These are phyloP conservation scores for Schizophyllum amplum DNA, from an alignment of 1,284 basidiomycete genomes.

Conservation along the genomic window DNA sequence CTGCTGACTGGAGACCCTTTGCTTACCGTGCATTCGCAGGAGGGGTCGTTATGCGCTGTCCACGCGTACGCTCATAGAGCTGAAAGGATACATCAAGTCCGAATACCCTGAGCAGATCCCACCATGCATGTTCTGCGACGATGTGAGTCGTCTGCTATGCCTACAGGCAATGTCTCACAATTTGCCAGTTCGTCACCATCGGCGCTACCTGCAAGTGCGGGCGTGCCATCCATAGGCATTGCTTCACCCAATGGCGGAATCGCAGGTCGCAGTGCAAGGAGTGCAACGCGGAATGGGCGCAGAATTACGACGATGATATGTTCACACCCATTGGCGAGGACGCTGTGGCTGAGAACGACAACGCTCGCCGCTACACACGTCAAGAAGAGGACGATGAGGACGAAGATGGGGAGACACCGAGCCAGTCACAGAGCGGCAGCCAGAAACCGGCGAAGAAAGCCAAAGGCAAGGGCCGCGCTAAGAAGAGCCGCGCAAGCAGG, in stretches of 20 bases:
- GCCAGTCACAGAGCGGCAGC: not conserved
- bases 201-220: conserved; percentile 70
- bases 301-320: conserved; percentile 29
- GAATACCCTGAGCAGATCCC: conserved; percentile 66
- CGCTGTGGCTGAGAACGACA: conserved; percentile 51
- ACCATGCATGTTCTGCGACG: conserved; percentile 70
- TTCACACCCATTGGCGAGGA: conserved; percentile 55
- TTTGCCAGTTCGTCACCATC: conserved; percentile 49
- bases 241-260: conserved; percentile 42
- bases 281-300: conserved; percentile 53
- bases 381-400: conserved; percentile 35
- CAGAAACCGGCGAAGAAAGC: conserved; percentile 19
- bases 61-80: conserved; percentile 66
- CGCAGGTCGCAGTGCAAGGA: conserved; percentile 42
- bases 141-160: conserved; percentile 33
- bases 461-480: conserved; percentile 20
- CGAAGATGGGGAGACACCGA: conserved; percentile 24
- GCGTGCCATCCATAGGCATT: conserved; percentile 58
- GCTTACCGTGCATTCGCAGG: conserved; percentile 25
- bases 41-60: conserved; percentile 73
- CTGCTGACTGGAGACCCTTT: not conserved
- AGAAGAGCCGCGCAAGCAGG: not conserved
- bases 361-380: conserved; percentile 34
- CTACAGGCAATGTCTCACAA: not conserved
- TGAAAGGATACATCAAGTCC: conserved; percentile 64